Conservation (phyloP, 768 basidiomycete species). For the Russula sp. region DNA sequence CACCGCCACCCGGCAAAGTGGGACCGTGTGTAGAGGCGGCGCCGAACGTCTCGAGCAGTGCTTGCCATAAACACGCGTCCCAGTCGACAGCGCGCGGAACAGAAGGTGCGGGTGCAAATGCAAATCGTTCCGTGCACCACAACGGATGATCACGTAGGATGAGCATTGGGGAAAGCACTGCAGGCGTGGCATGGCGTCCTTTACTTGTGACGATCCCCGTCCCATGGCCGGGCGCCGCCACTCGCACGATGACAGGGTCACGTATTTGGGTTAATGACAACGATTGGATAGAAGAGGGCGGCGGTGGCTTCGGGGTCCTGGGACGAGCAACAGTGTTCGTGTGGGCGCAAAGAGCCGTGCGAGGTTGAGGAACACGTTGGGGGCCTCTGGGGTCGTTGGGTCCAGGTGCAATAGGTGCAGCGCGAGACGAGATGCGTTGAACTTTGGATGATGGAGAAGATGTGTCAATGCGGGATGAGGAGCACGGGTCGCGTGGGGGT, state of each 20-base stretch:
- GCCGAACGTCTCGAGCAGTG: constrained; percentile 56
- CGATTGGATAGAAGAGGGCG: constrained; percentile 3
- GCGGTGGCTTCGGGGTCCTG: constrained; percentile 41
- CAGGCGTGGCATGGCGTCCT: constrained; percentile 40
- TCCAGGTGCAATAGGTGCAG: constrained; percentile 49
- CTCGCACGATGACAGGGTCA: constrained; percentile 32
- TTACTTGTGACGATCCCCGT: constrained; percentile 32
- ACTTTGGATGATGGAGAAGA: constrained; percentile 13
- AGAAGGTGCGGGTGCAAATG: constrained; percentile 35
- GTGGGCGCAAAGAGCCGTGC: constrained; percentile 59
- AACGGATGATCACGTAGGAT: constrained; percentile 44
- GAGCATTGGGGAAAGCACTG: constrained; percentile 46
- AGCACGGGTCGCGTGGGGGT: background rate
- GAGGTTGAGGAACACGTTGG: constrained; percentile 59
- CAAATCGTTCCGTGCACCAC: constrained; percentile 63
- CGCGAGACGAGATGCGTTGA: constrained; percentile 35
- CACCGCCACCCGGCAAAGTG: constrained; percentile 31
- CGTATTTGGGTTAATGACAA: background rate
- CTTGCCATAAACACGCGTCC: constrained; percentile 65
- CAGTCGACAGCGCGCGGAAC: constrained; percentile 51
- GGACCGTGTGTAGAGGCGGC: constrained; percentile 34
- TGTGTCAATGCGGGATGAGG: background rate
- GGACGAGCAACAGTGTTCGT: constrained; percentile 49
- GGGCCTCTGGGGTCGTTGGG: constrained; percentile 39
- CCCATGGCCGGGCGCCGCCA: constrained; percentile 28